These are phyloP conservation scores for Paramecium sexaurelia DNA, from an alignment of 73 alveolate genomes.

Conservation along the genomic window DNA sequence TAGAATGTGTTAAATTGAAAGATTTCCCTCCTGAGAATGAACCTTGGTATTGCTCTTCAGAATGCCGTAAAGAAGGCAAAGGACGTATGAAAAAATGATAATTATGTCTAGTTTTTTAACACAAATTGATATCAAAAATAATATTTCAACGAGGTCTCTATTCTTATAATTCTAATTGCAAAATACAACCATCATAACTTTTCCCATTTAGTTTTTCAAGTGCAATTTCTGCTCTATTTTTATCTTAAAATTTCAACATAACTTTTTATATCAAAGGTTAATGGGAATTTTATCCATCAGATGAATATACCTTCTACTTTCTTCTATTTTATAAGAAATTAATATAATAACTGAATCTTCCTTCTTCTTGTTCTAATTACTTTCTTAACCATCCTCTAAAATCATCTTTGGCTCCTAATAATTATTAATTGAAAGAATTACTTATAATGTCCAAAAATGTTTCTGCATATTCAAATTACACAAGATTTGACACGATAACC, in stretches of 20 bases:
- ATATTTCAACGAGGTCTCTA: slow-evolving; percentile 17
- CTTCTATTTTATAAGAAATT: slow-evolving; percentile 12
- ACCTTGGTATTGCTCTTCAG: slow-evolving; percentile 33
- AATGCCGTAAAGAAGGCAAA: slow-evolving; percentile 49
- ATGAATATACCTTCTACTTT: not conserved
- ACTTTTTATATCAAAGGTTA: not conserved
- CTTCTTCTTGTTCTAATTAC: not conserved
- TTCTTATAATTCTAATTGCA: not conserved
- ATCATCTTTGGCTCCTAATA: slow-evolving; percentile 17
- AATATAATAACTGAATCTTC: not conserved
- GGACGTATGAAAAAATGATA: slow-evolving; percentile 7
- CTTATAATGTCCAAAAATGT: not conserved
- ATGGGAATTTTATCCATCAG: not conserved
- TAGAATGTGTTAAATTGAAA: slow-evolving; percentile 43
- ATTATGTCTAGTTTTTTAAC: not conserved
- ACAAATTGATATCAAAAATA: not conserved
- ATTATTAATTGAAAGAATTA: not conserved
- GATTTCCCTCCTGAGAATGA: slow-evolving; percentile 11
- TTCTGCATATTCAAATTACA: not conserved
- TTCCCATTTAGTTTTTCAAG: not conserved
- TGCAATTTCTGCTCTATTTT: not conserved
- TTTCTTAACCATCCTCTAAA: not conserved
- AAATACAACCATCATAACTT: not conserved
- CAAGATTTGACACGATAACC: not conserved
- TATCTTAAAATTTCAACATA: slow-evolving; percentile 6